Evolutionary conservation across 495 filamentous ascomycete species (phyloP).

Genomic region (Penicillium tannophilum): DNA sequence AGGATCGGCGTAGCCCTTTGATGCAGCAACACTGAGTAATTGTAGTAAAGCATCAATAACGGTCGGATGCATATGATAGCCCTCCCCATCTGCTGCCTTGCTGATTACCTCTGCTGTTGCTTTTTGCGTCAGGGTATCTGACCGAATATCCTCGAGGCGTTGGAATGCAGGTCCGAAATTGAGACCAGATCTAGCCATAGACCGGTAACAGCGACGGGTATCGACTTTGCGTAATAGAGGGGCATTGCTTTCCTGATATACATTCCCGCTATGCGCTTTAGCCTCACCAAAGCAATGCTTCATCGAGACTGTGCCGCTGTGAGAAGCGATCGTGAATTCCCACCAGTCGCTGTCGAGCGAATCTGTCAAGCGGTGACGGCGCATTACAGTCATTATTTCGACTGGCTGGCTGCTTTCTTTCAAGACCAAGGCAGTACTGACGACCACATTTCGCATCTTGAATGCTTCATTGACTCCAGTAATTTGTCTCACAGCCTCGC

Average conservation of each 20-base stretch:
- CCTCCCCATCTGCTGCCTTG: slow-evolving; percentile 8
- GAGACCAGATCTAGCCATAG: slow-evolving; percentile 8
- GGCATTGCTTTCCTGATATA: neutral
- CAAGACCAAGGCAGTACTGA: slow-evolving; percentile 15
- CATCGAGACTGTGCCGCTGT: slow-evolving; percentile 26
- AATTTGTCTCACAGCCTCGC: slow-evolving; percentile 48
- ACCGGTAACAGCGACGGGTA: slow-evolving; percentile 5
- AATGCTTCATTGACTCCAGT: slow-evolving; percentile 39
- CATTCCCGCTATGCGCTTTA: neutral
- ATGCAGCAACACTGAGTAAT: slow-evolving; percentile 11
- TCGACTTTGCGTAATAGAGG: neutral
- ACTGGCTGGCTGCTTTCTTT: slow-evolving; percentile 2
- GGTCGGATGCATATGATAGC: slow-evolving; percentile 21
- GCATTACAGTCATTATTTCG: slow-evolving; percentile 43
- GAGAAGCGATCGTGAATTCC: slow-evolving; percentile 47
- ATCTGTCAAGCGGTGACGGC: slow-evolving; percentile 33
- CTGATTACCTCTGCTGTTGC: neutral
- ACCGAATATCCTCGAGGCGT: neutral
- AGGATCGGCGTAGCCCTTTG: slow-evolving; percentile 13
- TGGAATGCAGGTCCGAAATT: slow-evolving; percentile 7
- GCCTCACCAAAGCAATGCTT: slow-evolving; percentile 9
- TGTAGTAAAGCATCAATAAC: slow-evolving; percentile 26
- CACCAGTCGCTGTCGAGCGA: slow-evolving; percentile 44
- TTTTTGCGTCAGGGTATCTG: neutral
- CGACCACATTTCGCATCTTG: slow-evolving; percentile 25